Conservation (phyloP, 306 rosid species). For the Carpinus fangiana region DNA sequence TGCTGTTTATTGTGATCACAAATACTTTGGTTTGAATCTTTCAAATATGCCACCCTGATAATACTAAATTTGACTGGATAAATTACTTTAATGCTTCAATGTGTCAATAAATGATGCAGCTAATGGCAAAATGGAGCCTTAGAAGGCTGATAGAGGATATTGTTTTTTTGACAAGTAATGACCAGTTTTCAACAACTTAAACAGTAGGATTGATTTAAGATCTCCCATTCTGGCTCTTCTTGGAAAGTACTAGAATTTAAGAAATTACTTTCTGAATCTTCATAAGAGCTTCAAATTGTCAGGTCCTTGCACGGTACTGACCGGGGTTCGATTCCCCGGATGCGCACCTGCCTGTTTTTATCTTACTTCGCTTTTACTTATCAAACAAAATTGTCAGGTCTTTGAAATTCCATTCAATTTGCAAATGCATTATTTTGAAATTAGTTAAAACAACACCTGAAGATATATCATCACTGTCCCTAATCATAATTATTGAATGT, state of each 20-base stretch:
- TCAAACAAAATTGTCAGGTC: background rate
- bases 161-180: no score
- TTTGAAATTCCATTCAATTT: no score
- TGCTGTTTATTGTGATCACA: background rate
- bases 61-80: background rate
- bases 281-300: no score
- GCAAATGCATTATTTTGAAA: background rate
- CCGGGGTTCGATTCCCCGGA: conserved; percentile 99
- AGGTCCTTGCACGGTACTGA: conserved; percentile 74
- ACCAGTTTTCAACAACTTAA: no score
- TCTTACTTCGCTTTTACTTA: no score
- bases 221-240: no score
- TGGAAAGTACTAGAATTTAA: no score
- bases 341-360: conserved; percentile 46
- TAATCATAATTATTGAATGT: no score
- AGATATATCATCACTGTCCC: background rate
- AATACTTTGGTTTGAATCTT: background rate
- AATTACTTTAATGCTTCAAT: background rate
- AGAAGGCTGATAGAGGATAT: no score
- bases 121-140: background rate
- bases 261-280: no score
- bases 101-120: background rate
- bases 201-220: no score
- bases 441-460: background rate
- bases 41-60: background rate